A percentile compares a stretch with the other conserved stretches of the same genome.
Evolutionary conservation across 805 yeast genomes (phyloP).

Genomic region (Wickerhamiella domercqiae): DNA sequence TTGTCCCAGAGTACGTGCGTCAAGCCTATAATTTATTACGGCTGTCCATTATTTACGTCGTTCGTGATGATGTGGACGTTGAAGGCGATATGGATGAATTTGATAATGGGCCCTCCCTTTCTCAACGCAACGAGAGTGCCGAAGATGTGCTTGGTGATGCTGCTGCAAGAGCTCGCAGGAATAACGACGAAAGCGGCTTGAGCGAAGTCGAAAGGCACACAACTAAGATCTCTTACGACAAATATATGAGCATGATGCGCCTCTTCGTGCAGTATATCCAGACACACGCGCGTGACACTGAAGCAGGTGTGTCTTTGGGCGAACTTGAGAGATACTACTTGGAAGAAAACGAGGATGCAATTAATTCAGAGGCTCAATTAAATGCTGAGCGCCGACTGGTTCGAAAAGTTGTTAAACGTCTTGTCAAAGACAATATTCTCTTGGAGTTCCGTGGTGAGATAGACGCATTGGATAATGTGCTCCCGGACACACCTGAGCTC

Average conservation of each 20-base stretch:
- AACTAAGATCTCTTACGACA: constrained; percentile 62
- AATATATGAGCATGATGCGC: constrained; percentile 73
- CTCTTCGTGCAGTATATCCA: constrained; percentile 47
- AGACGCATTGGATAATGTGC: constrained; percentile 22
- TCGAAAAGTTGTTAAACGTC: constrained; percentile 62
- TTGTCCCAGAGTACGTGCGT: constrained; percentile 70
- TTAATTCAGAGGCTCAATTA: constrained; percentile 55
- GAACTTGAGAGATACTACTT: constrained; percentile 72
- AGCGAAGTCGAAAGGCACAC: constrained; percentile 16
- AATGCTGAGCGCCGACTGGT: constrained; percentile 57
- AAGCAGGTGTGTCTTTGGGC: constrained; percentile 48
- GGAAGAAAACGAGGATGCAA: constrained; percentile 51
- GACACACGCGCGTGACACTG: constrained; percentile 30
- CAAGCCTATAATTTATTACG: constrained; percentile 85
- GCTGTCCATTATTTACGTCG: constrained; percentile 86
- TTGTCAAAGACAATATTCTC: constrained; percentile 72
- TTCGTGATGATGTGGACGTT: constrained; percentile 79
- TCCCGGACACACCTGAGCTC: constrained; percentile 15
- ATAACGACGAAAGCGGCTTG: constrained; percentile 8
- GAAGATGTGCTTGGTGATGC: not conserved
- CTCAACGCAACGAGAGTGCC: constrained; percentile 3
- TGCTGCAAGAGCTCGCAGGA: constrained; percentile 2
- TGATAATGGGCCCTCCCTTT: not conserved
- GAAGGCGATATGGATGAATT: constrained; percentile 32
- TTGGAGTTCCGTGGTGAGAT: constrained; percentile 46